These are phyloP conservation scores for Ensete glaucum DNA, from an alignment of 176 grass and related monocot species.

Conservation along the genomic window DNA sequence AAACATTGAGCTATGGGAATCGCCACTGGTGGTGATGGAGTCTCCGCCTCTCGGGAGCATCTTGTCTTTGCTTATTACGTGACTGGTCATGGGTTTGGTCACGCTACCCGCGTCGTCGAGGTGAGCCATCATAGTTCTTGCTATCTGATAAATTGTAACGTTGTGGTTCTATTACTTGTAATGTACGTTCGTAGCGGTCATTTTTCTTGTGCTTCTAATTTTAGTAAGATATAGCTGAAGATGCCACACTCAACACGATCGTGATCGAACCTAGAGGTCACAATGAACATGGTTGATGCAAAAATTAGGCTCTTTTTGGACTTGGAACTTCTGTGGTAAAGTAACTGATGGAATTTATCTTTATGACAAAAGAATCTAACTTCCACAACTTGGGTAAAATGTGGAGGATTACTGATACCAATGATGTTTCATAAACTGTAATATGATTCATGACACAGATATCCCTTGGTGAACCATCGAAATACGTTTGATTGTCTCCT, in stretches of 20 bases:
- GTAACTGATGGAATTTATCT: not conserved
- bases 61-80: slow-evolving; percentile 92
- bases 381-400: too few species aligned
- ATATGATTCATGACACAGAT: too few species aligned
- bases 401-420: too few species aligned
- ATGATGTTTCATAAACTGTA: too few species aligned
- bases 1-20: slow-evolving; percentile 30
- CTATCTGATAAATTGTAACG: not conserved
- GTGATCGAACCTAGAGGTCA: not conserved
- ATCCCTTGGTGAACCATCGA: too few species aligned
- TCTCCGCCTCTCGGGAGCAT: slow-evolving; percentile 20
- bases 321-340: not conserved
- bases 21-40: slow-evolving; percentile 14
- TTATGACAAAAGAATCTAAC: too few species aligned
- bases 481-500: too few species aligned
- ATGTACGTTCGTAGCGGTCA: not conserved
- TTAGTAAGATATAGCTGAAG: not conserved
- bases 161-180: not conserved
- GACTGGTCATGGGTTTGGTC: slow-evolving; percentile 93
- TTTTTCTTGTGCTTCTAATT: not conserved
- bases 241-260: not conserved
- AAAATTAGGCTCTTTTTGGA: not conserved
- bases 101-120: slow-evolving; percentile 86
- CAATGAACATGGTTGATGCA: not conserved
- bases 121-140: slow-evolving; percentile 21